Evolutionary conservation across 768 basidiomycete species (phyloP), one percentile per base, ranked within the genome.

Genomic region (Fibroporia radiculosa): DNA sequence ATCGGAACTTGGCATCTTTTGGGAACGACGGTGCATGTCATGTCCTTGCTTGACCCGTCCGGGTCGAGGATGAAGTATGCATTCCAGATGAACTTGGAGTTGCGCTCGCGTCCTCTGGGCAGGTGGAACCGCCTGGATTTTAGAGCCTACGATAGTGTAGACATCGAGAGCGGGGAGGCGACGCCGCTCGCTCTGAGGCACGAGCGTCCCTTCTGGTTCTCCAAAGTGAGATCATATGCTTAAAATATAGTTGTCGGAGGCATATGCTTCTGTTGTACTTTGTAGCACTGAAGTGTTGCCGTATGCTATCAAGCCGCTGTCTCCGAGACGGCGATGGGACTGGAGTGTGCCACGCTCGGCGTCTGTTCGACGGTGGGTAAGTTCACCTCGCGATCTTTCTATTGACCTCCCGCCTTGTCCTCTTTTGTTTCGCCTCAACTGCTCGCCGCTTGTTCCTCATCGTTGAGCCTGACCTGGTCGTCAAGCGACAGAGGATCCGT

Each of bases 171-270:
- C 14, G 90, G 87, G 2, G 90, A 92, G 58, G 67, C 73, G 11
- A 60, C 74, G 8, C 78, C 82, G 14, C 66, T 95, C 23, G 68
- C 77, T 8, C 64, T 93, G 53, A 89, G 87, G 57, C 80, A 92
- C 52, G 89, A 92, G 60, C 73, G 87, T 44, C 78, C 90, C n/a
- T 95, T 89, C 61, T 93, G 86, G 82, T 96, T 96, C 65, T 93
- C 90, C 32, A 92, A 86, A 63, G 88, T 92, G 53, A 73, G 74
- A 58, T 90, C 84, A 32, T 89, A 81, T 58, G 47, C 51, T n/a
- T 46, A 14, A 45, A 23, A 16, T 23, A 49, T 34, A 36, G 36
- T 45, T 40, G 19, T 38, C 14, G 18, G 10, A 13, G 36, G 11
- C 20, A 20, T 38, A 10, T 38, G 36, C 14, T 38, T 31, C 29